Evolutionary conservation across 192 early-diverging fungal genomes (phyloP), one percentile per base, ranked within the genome.

Genomic region (Rhizoclosmatium globosum): DNA sequence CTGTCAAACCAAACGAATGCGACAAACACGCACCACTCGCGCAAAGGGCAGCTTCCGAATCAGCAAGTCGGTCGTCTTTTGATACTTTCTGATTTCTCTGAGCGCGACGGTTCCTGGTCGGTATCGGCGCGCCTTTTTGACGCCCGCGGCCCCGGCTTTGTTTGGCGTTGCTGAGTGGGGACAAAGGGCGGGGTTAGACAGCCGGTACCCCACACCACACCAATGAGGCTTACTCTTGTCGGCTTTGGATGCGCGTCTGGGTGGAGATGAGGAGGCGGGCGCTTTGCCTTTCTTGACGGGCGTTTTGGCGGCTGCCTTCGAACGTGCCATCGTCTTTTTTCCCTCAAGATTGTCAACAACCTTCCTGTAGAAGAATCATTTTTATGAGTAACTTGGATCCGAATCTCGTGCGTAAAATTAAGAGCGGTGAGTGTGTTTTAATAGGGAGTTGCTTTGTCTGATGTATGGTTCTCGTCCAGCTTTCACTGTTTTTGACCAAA

Each of bases 31-130:
- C 57, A 93, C 95, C 47, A 97, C 84, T 0, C 96, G 85, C 38
- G 93, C 86, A 88, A 97, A 97, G n/a, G 96, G 95, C 41, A 95
- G 87, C 85, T 95, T 96, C 41, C 91, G 86, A 13, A 97, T 77
- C 44, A 96, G 84, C 23, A 96, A 86, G 38, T 94, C 87, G 39
- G 94, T 95, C 13, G 85, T 88, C 82, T 93, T 94, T 81, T 97
- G 96, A 79, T 92, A 95, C 73, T 89, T 88, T 71, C 94, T 86
- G 59, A 97, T 97, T 82, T 97, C 96, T 4, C 92, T 79, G 47
- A 97, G 84, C 1, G 96, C 95, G 11, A 93, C 86, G 9, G 93
- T 91, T 23, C 95, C 95, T 39, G 94, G 94, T 57, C 87, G 83
- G 72, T 91, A 94, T 41, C 94, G 88, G 61, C 81, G 86, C 61